Evolutionary conservation across 495 filamentous ascomycete genomes (phyloP).

Genomic region (Aspergillus taichungensis): DNA sequence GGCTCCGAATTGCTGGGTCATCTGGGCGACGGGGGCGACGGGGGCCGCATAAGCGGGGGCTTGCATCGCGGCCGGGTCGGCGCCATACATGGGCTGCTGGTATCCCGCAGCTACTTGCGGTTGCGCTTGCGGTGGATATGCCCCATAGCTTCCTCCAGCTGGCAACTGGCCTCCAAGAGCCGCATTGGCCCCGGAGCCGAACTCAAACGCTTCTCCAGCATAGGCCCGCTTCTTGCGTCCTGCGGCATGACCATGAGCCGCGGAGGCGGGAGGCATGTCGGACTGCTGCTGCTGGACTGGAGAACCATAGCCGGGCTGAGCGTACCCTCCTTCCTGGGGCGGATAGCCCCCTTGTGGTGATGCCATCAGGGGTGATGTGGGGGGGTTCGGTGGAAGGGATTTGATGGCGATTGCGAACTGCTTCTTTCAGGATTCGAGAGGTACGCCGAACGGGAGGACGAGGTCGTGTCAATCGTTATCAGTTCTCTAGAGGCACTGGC

Average conservation of each 20-base stretch:
- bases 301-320: slow-evolving; percentile 38
- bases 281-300: slow-evolving; percentile 26
- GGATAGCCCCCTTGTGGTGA: slow-evolving; percentile 59
- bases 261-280: slow-evolving; percentile 19
- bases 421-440: slow-evolving; percentile 2
- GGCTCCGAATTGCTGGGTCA: slow-evolving; percentile 75
- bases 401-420: slow-evolving; percentile 1
- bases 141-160: slow-evolving; percentile 46
- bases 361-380: slow-evolving; percentile 27
- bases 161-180: slow-evolving; percentile 50
- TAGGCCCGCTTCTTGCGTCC: slow-evolving; percentile 85
- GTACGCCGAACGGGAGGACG: background rate
- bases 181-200: slow-evolving; percentile 83
- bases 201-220: slow-evolving; percentile 89
- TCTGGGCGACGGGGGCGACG: slow-evolving; percentile 50
- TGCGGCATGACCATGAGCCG: slow-evolving; percentile 31
- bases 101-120: slow-evolving; percentile 34
- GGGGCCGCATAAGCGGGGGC: slow-evolving; percentile 54
- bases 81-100: slow-evolving; percentile 47
- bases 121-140: slow-evolving; percentile 47
- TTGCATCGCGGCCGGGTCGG: slow-evolving; percentile 38
- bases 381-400: slow-evolving; percentile 10
- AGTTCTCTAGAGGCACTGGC: slow-evolving; percentile 12
- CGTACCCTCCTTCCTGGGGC: slow-evolving; percentile 41
- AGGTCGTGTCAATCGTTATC: slow-evolving; percentile 11